Conservation (phyloP, 202 grass and related monocot species). For the Digitaria exilis region DNA sequence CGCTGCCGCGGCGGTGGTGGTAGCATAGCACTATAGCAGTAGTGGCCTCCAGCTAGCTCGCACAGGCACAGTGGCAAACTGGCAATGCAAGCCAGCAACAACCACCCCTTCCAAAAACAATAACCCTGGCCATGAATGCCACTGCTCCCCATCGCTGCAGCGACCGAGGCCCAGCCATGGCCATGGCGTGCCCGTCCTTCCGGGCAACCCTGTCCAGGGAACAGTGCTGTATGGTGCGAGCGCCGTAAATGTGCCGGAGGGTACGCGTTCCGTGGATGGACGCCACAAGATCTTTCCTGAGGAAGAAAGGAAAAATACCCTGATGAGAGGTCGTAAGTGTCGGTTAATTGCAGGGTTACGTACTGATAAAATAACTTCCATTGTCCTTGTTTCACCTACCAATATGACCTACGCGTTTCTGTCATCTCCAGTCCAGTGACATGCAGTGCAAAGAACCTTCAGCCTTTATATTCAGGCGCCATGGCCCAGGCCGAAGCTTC, state of each 20-base stretch:
- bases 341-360: neutral
- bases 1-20: rapidly evolving
- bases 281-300: too few species aligned
- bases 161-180: too few species aligned
- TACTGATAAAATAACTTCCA: neutral
- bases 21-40: neutral
- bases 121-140: conserved; percentile 24
- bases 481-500: conserved; percentile 27
- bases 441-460: neutral
- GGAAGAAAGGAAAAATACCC: neutral
- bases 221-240: neutral
- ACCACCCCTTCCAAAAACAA: conserved; percentile 7
- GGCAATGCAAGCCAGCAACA: neutral
- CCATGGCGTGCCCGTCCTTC: conserved; percentile 27
- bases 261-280: too few species aligned
- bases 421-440: neutral
- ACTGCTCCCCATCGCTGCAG: neutral
- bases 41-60: neutral
- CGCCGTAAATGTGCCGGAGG: neutral
- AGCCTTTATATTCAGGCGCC: too few species aligned
- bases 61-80: neutral
- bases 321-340: too few species aligned
- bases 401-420: neutral
- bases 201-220: neutral
- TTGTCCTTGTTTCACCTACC: neutral